Percentiles rank a stretch among this genome's conserved stretches.
Conservation (phyloP, 1,284 basidiomycete species). For the Rhodotorula sp. region DNA sequence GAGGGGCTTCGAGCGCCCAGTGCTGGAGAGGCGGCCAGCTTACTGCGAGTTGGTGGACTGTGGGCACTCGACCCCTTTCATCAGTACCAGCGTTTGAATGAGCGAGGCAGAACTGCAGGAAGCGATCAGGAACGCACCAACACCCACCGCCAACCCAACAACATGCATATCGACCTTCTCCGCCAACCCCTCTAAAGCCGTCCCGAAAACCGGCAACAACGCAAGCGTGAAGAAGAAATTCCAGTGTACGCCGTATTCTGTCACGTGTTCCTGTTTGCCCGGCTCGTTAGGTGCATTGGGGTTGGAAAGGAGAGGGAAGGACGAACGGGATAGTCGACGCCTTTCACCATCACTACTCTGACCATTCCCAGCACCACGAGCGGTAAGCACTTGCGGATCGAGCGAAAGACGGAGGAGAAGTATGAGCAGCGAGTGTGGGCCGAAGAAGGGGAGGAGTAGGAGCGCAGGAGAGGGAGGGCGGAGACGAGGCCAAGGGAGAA, state of each 20-base stretch:
- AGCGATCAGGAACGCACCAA: constrained; percentile 55
- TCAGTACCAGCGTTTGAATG: no score
- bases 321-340: constrained; percentile 84
- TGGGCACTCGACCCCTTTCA: no score
- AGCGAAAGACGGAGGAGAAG: constrained; percentile 44
- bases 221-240: constrained; percentile 97
- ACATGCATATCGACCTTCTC: constrained; percentile 60
- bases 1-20: constrained; percentile 65
- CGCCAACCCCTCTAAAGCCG: constrained; percentile 62
- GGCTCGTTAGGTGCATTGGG: background rate
- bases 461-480: constrained; percentile 62
- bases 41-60: constrained; percentile 70
- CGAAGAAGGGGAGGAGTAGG: constrained; percentile 59
- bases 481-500: constrained; percentile 91
- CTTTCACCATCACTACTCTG: constrained; percentile 83
- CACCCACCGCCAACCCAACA: constrained; percentile 64
- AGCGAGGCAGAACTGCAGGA: no score
- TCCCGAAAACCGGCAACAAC: constrained; percentile 71
- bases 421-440: constrained; percentile 45
- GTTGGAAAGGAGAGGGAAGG: background rate
- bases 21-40: constrained; percentile 59
- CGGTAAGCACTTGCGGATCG: constrained; percentile 56
- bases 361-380: constrained; percentile 72
- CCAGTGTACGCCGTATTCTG: constrained; percentile 97
- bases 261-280: constrained; percentile 75